phyloP scores from a whole-genome alignment of 257 asterid species.

The Nicotiana paniculata region DNA sequence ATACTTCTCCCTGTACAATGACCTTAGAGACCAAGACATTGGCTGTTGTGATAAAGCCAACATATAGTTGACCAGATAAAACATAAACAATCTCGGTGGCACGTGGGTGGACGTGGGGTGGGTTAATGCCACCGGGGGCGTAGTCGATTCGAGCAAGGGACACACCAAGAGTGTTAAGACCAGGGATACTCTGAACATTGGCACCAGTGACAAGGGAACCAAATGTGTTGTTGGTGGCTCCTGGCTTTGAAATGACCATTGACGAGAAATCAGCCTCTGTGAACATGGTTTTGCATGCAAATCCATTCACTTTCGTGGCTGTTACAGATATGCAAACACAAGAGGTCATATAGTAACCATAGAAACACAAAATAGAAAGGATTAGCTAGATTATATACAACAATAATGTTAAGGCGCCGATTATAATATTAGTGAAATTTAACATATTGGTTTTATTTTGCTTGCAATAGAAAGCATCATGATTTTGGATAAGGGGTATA shows the following conservation, averaged over 20 bases:
- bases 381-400: too few relatives aligned
- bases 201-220: slow-evolving; percentile 63
- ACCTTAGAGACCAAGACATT: slow-evolving; percentile 46
- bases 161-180: slow-evolving; percentile 82
- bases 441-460: too few relatives aligned
- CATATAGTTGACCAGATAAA: slow-evolving; percentile 60
- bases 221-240: slow-evolving; percentile 53
- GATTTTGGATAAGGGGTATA: too few relatives aligned
- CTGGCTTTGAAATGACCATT: slow-evolving; percentile 34
- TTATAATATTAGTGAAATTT: too few relatives aligned
- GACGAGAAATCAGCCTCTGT: slow-evolving; percentile 62
- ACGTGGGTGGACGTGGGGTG: slow-evolving; percentile 89
- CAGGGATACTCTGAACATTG: slow-evolving; percentile 56
- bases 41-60: slow-evolving; percentile 79
- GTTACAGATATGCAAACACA: slow-evolving; percentile 4
- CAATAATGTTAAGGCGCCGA: too few relatives aligned
- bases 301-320: slow-evolving; percentile 62
- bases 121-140: slow-evolving; percentile 76
- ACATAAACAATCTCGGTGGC: slow-evolving; percentile 78
- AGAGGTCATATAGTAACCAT: too few relatives aligned
- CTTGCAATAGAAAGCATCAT: too few relatives aligned
- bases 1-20: slow-evolving; percentile 57
- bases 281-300: slow-evolving; percentile 41
- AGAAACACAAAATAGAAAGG: too few relatives aligned
- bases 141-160: slow-evolving; percentile 70